A percentile compares a stretch with the other conserved stretches of the same genome.
These are phyloP conservation scores for Dothideomycetes sp. DNA, from an alignment of 2,329 filamentous ascomycete species.

Conservation along the genomic window DNA sequence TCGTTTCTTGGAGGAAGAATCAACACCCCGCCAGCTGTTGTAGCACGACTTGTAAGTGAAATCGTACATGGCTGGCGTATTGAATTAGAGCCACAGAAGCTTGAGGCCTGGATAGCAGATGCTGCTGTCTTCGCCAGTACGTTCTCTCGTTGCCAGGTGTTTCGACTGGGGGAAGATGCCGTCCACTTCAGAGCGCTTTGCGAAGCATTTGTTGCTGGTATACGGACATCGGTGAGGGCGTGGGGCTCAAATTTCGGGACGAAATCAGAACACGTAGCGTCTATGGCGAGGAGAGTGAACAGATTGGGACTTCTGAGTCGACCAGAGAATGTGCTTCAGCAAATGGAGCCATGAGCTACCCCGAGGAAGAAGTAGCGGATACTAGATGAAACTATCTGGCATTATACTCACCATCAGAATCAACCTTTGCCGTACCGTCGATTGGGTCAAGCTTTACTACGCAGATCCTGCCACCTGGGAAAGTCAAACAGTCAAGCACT, in stretches of 20 bases:
- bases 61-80: neutral
- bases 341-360: no score
- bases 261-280: neutral
- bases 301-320: neutral
- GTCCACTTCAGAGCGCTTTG: neutral
- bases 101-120: neutral
- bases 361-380: no score
- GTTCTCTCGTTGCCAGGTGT: neutral
- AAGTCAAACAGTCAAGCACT: no score
- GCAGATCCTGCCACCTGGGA: no score
- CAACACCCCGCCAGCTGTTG: neutral
- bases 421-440: no score
- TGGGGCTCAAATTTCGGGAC: neutral
- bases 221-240: neutral
- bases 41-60: neutral
- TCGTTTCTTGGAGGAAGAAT: neutral
- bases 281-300: neutral
- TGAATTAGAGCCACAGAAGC: neutral
- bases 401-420: no score
- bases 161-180: neutral
- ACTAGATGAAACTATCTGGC: no score
- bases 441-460: no score
- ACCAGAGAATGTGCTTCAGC: neutral
- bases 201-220: constrained; percentile 2
- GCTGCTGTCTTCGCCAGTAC: constrained; percentile 1